Evolutionary conservation across 78 protist genomes (phyloP).

Genomic region (Dictyostelium capitatum): DNA sequence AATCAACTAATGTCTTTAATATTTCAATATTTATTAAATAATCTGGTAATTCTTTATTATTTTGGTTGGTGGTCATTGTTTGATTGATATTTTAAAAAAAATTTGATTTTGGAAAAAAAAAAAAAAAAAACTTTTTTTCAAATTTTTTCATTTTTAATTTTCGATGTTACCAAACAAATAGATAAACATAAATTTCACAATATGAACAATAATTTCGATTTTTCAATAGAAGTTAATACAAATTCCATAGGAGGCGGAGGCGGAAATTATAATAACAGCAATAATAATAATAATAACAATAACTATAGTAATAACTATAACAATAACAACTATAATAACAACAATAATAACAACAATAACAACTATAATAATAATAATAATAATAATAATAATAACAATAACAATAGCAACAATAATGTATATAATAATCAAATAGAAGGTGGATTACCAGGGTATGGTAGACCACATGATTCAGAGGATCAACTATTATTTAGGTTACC

Average conservation of each 20-base stretch:
- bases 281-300: background rate
- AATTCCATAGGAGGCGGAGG: background rate
- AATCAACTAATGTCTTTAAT: no score
- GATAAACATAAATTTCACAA: no score
- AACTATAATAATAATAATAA: background rate
- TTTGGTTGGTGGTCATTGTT: no score
- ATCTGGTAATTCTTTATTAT: no score
- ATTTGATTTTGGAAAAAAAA: no score
- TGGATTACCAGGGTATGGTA: constrained; percentile 43
- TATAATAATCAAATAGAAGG: background rate
- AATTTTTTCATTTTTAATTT: background rate
- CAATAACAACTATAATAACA: background rate
- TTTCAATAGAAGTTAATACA: background rate
- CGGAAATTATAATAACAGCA: background rate
- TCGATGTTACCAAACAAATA: background rate
- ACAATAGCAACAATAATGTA: background rate
- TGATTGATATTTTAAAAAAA: no score
- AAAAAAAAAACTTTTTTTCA: no score
- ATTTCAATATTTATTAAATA: no score
- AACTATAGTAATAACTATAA: background rate
- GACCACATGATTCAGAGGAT: constrained; percentile 51
- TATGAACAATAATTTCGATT: background rate
- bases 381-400: background rate
- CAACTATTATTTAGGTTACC: constrained; percentile 57
- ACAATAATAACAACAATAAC: background rate